Conservation (phyloP, 495 filamentous ascomycete genomes). For the Clavariopsis aquatica region DNA sequence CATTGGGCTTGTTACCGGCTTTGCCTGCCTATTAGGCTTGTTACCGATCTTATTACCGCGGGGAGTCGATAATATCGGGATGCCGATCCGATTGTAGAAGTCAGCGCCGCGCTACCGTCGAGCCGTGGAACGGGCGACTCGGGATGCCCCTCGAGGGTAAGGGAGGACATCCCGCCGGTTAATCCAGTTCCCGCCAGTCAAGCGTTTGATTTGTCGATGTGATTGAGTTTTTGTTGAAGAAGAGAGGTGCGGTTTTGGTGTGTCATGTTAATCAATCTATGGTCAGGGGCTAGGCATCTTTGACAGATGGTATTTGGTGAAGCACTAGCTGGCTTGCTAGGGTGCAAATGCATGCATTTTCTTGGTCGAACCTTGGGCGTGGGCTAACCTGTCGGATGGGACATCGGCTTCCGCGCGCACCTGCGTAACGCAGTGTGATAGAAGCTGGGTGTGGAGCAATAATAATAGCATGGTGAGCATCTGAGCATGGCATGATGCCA, state of each 20-base stretch:
- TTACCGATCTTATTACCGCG: not conserved
- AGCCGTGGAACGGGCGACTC: not conserved
- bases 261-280: constrained; percentile 10
- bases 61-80: not conserved
- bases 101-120: not conserved
- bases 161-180: not conserved
- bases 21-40: not conserved
- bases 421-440: constrained; percentile 7
- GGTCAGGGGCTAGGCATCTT: not conserved
- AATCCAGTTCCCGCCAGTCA: constrained; percentile 3
- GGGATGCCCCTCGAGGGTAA: not conserved
- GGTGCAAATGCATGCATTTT: not conserved
- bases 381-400: not conserved
- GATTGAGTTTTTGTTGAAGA: not conserved
- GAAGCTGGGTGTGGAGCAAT: constrained; percentile 2
- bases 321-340: not conserved
- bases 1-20: not conserved
- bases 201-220: constrained; percentile 1
- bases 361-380: not conserved
- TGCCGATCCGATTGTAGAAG: not conserved
- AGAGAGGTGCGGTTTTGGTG: constrained; percentile 1
- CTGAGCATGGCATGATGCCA: not conserved
- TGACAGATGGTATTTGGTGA: not conserved
- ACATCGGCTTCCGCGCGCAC: not conserved
- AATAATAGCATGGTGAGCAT: not conserved